Evolutionary conservation across 2,329 filamentous ascomycete genomes (phyloP).

Genomic region (Aspergillus uvarum): DNA sequence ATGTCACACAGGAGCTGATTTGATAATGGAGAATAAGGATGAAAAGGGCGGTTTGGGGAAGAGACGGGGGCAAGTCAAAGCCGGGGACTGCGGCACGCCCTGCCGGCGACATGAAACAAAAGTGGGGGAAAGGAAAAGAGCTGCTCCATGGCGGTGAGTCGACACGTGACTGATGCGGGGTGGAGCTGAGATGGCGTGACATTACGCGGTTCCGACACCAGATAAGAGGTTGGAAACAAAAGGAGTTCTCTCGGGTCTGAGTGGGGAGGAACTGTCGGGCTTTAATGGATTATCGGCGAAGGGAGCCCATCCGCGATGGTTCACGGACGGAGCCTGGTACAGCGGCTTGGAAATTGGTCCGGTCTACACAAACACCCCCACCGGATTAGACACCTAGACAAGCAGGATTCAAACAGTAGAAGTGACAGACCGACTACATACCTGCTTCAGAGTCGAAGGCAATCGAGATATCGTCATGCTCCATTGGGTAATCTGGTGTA

Average conservation of each 20-base stretch:
- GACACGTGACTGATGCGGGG: neutral
- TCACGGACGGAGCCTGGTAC: slow-evolving; percentile 41
- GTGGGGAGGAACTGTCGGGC: neutral
- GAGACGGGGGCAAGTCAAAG: neutral
- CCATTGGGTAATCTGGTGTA: slow-evolving; percentile 82
- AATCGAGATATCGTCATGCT: slow-evolving; percentile 88
- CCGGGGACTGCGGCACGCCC: neutral
- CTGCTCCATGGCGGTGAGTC: neutral
- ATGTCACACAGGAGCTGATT: neutral
- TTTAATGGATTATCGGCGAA: slow-evolving; percentile 34
- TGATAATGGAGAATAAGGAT: slow-evolving; percentile 9
- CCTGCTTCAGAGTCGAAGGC: slow-evolving; percentile 76
- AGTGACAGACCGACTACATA: slow-evolving; percentile 47
- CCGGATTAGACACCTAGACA: neutral
- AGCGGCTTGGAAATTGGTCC: slow-evolving; percentile 38
- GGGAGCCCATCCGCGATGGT: slow-evolving; percentile 42
- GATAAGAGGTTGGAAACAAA: neutral
- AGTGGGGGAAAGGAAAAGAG: neutral
- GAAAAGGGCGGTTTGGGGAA: slow-evolving; percentile 15
- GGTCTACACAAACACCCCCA: slow-evolving; percentile 28
- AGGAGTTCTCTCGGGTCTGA: neutral
- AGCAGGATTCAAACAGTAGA: neutral
- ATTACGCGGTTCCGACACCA: neutral
- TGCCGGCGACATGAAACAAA: neutral
- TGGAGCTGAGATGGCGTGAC: neutral